These are phyloP conservation scores for Colletotrichum gloeosporioides DNA, from an alignment of 2,329 filamentous ascomycete species.

Conservation along the genomic window DNA sequence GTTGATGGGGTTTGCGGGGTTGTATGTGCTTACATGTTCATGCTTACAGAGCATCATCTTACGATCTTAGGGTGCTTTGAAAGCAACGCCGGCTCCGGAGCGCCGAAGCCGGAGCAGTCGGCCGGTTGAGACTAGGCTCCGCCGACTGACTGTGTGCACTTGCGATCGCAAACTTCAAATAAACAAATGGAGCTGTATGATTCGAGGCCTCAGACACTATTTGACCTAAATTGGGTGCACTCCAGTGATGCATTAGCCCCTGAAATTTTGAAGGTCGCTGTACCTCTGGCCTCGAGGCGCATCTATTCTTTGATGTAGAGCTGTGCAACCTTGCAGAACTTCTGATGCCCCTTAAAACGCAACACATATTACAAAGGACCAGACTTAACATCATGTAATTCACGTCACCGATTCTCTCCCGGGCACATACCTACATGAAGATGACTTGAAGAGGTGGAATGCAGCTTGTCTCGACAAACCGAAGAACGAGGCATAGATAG, in stretches of 20 bases:
- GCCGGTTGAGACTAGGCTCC: neutral
- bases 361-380: rapidly evolving
- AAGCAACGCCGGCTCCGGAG: neutral
- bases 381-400: rapidly evolving
- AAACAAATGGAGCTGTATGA: neutral
- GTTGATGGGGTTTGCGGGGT: neutral
- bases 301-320: neutral
- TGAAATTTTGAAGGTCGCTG: neutral
- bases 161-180: neutral
- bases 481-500: neutral
- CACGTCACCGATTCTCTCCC: rapidly evolving
- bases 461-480: neutral
- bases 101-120: neutral
- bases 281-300: neutral
- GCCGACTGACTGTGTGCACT: neutral
- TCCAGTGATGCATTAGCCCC: neutral
- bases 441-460: neutral
- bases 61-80: neutral
- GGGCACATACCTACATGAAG: neutral
- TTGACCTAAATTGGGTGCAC: neutral
- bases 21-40: neutral
- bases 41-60: neutral
- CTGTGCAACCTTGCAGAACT: rapidly evolving
- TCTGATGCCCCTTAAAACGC: neutral
- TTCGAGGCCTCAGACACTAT: neutral